A percentile compares a stretch with the other conserved stretches of the same genome.
Conservation (phyloP, 2,329 filamentous ascomycete species). For the Pseudocercospora eumusae region DNA sequence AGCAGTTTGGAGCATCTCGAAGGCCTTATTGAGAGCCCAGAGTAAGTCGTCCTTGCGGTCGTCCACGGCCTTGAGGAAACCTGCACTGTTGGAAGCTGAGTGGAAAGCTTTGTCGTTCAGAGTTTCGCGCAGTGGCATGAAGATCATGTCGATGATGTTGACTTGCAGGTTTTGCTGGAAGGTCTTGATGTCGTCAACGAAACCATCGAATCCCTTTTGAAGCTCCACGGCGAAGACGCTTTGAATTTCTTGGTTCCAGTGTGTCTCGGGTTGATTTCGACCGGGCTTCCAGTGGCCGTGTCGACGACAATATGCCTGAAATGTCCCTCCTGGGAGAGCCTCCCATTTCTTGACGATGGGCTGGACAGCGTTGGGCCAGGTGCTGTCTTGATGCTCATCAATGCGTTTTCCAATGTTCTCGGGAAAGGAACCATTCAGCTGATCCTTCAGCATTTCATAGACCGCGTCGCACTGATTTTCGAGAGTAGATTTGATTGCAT, state of each 20-base stretch:
- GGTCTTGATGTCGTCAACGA: not conserved
- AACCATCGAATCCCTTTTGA: not conserved
- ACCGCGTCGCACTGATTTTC: not conserved
- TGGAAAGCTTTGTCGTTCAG: not conserved
- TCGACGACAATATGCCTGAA: conserved; percentile 14
- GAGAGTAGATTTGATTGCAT: not conserved
- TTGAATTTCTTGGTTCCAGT: conserved; percentile 16
- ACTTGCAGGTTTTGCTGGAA: not conserved
- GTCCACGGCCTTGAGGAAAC: not conserved
- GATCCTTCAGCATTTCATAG: not conserved
- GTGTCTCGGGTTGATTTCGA: not conserved
- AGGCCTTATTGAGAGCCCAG: not conserved
- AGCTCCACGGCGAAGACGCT: not conserved
- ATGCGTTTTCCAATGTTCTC: not conserved
- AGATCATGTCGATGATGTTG: conserved; percentile 9
- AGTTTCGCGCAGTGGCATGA: not conserved
- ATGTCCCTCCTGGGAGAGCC: conserved; percentile 4
- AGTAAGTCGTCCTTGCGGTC: not conserved
- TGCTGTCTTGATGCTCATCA: not conserved
- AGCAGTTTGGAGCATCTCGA: not conserved
- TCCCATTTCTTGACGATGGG: conserved; percentile 14
- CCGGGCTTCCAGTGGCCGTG: conserved; percentile 15
- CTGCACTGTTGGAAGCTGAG: not conserved
- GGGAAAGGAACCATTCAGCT: not conserved
- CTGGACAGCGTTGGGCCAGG: conserved; percentile 4